These are phyloP conservation scores for Pestalotiopsis fici DNA, from an alignment of 2,329 filamentous ascomycete genomes.

Conservation along the genomic window DNA sequence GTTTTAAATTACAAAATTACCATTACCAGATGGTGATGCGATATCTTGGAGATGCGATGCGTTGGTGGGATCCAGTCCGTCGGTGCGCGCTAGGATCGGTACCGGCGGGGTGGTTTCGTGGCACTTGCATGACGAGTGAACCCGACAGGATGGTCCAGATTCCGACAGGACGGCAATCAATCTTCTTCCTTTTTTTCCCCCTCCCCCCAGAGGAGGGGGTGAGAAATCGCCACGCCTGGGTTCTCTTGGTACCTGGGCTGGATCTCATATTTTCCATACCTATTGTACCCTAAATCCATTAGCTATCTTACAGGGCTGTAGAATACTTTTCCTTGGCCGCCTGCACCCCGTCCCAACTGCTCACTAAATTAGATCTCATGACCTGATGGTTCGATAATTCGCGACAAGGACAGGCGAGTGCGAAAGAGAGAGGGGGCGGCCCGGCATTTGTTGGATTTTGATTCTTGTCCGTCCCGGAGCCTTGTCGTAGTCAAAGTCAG, in stretches of 20 bases:
- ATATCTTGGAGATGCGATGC: not conserved
- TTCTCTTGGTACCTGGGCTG: not conserved
- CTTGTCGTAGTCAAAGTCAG: not conserved
- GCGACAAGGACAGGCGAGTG: not conserved
- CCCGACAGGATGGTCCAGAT: constrained; percentile 1
- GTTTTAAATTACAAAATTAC: not conserved
- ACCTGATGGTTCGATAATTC: not conserved
- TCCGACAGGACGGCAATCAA: not conserved
- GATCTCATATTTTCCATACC: not conserved
- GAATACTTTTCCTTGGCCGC: not conserved
- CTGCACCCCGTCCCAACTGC: not conserved
- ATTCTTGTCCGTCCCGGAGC: not conserved
- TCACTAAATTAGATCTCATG: not conserved
- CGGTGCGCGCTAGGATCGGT: not conserved
- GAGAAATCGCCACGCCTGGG: not conserved
- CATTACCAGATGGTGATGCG: not conserved
- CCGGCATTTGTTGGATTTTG: not conserved
- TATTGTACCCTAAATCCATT: too few species aligned
- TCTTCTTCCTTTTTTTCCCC: not conserved
- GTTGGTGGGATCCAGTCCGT: not conserved
- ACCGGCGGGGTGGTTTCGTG: constrained; percentile 1
- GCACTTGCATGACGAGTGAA: constrained; percentile 1
- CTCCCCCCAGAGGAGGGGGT: not conserved
- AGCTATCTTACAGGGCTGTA: too few species aligned
- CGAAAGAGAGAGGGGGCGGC: not conserved